Percentiles rank a stretch among this genome's conserved stretches.
Evolutionary conservation across 306 rosid genomes (phyloP).

Genomic region (Mimosa bimucronata): DNA sequence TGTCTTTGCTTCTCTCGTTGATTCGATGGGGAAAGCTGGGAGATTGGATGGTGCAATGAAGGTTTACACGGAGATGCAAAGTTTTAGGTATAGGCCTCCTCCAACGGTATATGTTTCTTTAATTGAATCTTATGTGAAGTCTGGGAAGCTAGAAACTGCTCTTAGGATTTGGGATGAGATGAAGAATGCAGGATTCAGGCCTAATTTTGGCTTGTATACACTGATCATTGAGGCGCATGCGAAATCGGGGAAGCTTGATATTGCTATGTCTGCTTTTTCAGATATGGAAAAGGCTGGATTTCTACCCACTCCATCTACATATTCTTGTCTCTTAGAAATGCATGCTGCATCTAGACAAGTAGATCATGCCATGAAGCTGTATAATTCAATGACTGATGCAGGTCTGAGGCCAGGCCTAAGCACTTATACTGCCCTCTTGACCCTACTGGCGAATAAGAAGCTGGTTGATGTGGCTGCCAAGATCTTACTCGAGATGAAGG

Average conservation of each 20-base stretch:
- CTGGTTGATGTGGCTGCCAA: slow-evolving; percentile 78
- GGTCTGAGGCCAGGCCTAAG: slow-evolving; percentile 87
- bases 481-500: slow-evolving; percentile 90
- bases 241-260: slow-evolving; percentile 89
- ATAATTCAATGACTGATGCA: slow-evolving; percentile 89
- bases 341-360: slow-evolving; percentile 90
- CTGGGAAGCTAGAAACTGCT: slow-evolving; percentile 91
- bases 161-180: slow-evolving; percentile 92
- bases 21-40: slow-evolving; percentile 96
- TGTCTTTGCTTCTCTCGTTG: slow-evolving; percentile 76
- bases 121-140: slow-evolving; percentile 87
- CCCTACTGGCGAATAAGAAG: slow-evolving; percentile 86
- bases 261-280: slow-evolving; percentile 78
- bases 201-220: slow-evolving; percentile 93
- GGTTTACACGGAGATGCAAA: slow-evolving; percentile 88
- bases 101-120: slow-evolving; percentile 71
- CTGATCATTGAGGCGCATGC: slow-evolving; percentile 88
- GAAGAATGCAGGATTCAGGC: slow-evolving; percentile 86
- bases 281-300: slow-evolving; percentile 99
- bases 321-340: slow-evolving; percentile 91
- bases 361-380: slow-evolving; percentile 87
- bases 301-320: slow-evolving; percentile 91
- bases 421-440: slow-evolving; percentile 77
- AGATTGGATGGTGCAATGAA: slow-evolving; percentile 84
- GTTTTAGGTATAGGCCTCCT: slow-evolving; percentile 72